A percentile compares a stretch with the other conserved stretches of the same genome.
These are phyloP conservation scores for Dryas integrifolia DNA, from an alignment of 331 rosid species.

Conservation along the genomic window DNA sequence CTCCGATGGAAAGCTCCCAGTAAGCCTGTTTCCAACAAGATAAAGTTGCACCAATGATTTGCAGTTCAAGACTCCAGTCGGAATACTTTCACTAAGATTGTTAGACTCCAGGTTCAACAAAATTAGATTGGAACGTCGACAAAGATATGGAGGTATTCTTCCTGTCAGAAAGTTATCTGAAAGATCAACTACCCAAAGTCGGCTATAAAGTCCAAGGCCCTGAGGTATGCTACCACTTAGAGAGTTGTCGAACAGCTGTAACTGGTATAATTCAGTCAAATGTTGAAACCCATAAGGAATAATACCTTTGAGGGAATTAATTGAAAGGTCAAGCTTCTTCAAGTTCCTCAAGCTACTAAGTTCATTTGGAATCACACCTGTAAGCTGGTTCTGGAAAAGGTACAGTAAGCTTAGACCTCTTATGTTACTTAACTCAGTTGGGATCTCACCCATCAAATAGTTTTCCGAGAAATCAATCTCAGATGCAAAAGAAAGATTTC, in stretches of 20 bases:
- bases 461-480: conserved; percentile 89
- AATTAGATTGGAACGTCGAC: conserved; percentile 54
- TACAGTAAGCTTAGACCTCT: conserved; percentile 57
- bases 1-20: conserved; percentile 72
- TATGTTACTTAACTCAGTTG: conserved; percentile 68
- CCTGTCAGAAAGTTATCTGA: conserved; percentile 67
- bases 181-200: conserved; percentile 89
- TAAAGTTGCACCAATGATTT: conserved; percentile 58
- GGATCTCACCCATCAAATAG: conserved; percentile 60
- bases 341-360: conserved; percentile 60
- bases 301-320: conserved; percentile 65
- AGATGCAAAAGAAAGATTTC: conserved; percentile 64
- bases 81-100: conserved; percentile 61
- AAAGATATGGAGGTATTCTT: conserved; percentile 69
- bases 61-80: conserved; percentile 59
- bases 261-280: conserved; percentile 51
- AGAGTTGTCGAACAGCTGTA: conserved; percentile 78
- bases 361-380: conserved; percentile 76
- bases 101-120: conserved; percentile 69
- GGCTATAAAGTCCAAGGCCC: conserved; percentile 60
- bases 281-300: conserved; percentile 72
- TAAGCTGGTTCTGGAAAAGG: conserved; percentile 81
- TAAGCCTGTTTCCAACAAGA: conserved; percentile 57
- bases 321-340: conserved; percentile 77
- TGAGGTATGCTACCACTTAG: conserved; percentile 68